Percentiles rank a stretch among this genome's conserved stretches.
Conservation (phyloP, 2,329 filamentous ascomycete species). For the Nothopassalora personata region DNA sequence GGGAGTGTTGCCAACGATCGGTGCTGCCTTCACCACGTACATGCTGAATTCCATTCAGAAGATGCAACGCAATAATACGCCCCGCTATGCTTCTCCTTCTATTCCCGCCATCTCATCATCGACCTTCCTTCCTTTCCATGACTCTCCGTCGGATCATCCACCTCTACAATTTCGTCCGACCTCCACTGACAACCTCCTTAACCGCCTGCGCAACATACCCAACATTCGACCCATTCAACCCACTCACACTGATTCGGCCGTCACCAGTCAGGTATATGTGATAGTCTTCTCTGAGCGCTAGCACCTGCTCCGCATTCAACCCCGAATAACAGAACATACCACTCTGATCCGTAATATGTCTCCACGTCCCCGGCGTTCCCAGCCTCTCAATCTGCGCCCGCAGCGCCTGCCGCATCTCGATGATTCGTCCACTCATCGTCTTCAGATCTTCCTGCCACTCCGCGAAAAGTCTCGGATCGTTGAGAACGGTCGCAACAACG, state of each 20-base stretch:
- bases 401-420: conserved; percentile 77
- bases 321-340: conserved; percentile 98
- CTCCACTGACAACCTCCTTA: conserved; percentile 66
- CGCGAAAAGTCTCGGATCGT: conserved; percentile 72
- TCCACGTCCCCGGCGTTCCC: conserved; percentile 84
- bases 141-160: background rate
- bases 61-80: background rate
- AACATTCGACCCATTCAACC: conserved; percentile 83
- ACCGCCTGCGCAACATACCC: conserved; percentile 90
- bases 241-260: conserved; percentile 95
- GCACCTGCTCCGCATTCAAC: conserved; percentile 66
- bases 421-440: conserved; percentile 94
- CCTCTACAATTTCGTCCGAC: conserved; percentile 62
- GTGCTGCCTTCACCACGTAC: too few relatives aligned
- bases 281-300: conserved; percentile 61
- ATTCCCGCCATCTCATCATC: background rate
- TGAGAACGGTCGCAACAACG: conserved; percentile 78
- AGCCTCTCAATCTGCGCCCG: conserved; percentile 75
- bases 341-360: conserved; percentile 97
- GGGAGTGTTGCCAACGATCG: too few relatives aligned
- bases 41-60: background rate
- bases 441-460: conserved; percentile 90
- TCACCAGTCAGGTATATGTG: conserved; percentile 96
- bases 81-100: background rate
- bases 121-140: background rate